Conservation (phyloP, 202 grass and related monocot species). For the Elaeis oleifera region DNA sequence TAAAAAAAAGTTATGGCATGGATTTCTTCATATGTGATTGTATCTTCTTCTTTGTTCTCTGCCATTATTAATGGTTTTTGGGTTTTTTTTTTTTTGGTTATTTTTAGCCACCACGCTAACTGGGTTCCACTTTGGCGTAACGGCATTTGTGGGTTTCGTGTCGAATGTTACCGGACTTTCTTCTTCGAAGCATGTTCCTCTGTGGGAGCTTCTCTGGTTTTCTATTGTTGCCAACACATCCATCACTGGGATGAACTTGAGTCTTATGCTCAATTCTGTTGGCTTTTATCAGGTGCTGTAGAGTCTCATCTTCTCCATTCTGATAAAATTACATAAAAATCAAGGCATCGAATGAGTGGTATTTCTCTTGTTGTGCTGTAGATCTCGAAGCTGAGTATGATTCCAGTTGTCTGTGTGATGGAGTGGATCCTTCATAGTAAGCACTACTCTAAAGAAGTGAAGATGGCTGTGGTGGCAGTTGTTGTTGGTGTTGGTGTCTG, state of each 20-base stretch:
- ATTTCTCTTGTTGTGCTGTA: not conserved
- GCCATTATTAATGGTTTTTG: not conserved
- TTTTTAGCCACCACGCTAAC: constrained; percentile 13
- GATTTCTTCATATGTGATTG: no score
- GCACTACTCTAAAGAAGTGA: constrained; percentile 6
- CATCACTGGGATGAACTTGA: constrained; percentile 21
- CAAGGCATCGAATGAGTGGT: not conserved
- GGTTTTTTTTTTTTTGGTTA: not conserved
- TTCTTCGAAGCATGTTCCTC: constrained; percentile 12
- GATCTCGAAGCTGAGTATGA: constrained; percentile 23
- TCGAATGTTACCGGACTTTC: constrained; percentile 13
- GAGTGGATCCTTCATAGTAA: constrained; percentile 19
- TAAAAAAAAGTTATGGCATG: no score
- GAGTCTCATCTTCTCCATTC: not conserved
- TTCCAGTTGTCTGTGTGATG: constrained; percentile 17
- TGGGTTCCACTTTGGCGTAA: constrained; percentile 20
- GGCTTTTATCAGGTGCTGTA: constrained; percentile 20
- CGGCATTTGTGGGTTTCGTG: constrained; percentile 16
- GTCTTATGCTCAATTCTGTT: constrained; percentile 21
- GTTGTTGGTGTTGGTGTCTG: constrained; percentile 14
- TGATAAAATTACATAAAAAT: not conserved
- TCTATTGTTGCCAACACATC: constrained; percentile 18
- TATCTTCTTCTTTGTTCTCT: not conserved
- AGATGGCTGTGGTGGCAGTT: constrained; percentile 15
- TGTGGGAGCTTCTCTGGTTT: constrained; percentile 22